These are phyloP conservation scores for Hypoxylon sp. DNA, from an alignment of 2,329 filamentous ascomycete genomes.

Conservation along the genomic window DNA sequence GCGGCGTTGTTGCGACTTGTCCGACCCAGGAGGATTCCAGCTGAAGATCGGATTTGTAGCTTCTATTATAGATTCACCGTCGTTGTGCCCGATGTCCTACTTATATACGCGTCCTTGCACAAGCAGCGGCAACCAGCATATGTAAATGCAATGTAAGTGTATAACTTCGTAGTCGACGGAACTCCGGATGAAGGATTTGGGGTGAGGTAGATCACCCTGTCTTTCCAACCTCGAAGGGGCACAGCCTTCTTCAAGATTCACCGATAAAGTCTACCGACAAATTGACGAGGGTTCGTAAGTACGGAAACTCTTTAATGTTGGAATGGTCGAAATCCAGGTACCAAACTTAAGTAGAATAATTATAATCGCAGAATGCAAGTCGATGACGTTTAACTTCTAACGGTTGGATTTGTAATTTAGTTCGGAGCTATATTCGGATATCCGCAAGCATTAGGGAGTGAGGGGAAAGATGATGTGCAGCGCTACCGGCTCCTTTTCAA, in stretches of 20 bases:
- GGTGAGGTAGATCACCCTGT: slow-evolving; percentile 16
- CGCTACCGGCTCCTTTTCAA: slow-evolving; percentile 25
- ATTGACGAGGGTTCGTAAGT: neutral
- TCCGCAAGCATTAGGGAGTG: slow-evolving; percentile 10
- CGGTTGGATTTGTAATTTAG: slow-evolving; percentile 18
- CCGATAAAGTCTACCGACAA: neutral
- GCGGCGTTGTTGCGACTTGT: slow-evolving; percentile 10
- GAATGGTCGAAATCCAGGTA: neutral
- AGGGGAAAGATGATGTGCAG: slow-evolving; percentile 11
- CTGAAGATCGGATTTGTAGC: slow-evolving; percentile 1
- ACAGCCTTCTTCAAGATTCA: neutral
- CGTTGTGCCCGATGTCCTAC: neutral
- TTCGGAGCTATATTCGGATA: slow-evolving; percentile 34
- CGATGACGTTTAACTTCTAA: slow-evolving; percentile 24
- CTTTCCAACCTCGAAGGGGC: neutral
- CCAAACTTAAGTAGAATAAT: neutral
- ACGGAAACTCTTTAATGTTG: neutral
- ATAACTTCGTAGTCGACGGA: slow-evolving; percentile 24
- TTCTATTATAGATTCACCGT: neutral
- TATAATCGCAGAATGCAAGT: slow-evolving; percentile 16
- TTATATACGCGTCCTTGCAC: slow-evolving; percentile 16
- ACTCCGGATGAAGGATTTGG: slow-evolving; percentile 33
- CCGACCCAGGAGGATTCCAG: neutral
- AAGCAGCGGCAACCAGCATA: slow-evolving; percentile 9
- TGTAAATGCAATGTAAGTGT: slow-evolving; percentile 10